Percentiles rank a stretch among this genome's conserved stretches.
Evolutionary conservation across 2,329 filamentous ascomycete genomes (phyloP).

Genomic region (Aspergillus sergii): DNA sequence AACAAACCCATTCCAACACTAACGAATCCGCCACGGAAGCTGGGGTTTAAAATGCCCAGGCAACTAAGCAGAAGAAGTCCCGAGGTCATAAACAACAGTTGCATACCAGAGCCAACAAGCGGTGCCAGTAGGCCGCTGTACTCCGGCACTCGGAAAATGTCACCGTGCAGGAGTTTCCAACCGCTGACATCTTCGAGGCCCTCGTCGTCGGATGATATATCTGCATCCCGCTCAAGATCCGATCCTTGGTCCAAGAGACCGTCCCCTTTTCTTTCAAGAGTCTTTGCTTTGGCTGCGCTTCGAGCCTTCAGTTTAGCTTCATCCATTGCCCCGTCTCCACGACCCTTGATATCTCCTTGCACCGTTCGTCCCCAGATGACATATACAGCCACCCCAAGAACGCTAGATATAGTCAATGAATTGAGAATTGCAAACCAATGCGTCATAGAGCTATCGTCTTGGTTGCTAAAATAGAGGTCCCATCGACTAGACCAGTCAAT

Average conservation of each 20-base stretch:
- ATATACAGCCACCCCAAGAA: slow-evolving; percentile 76
- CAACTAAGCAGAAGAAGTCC: slow-evolving; percentile 74
- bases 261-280: slow-evolving; percentile 58
- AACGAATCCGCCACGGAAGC: slow-evolving; percentile 86
- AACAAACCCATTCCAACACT: slow-evolving; percentile 83
- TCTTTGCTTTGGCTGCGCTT: slow-evolving; percentile 38
- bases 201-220: slow-evolving; percentile 69
- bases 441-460: slow-evolving; percentile 77
- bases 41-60: slow-evolving; percentile 78
- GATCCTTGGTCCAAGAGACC: slow-evolving; percentile 62
- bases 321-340: slow-evolving; percentile 67
- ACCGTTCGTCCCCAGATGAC: slow-evolving; percentile 81
- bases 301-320: slow-evolving; percentile 63
- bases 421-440: slow-evolving; percentile 91
- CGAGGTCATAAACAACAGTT: slow-evolving; percentile 78
- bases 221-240: slow-evolving; percentile 56
- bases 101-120: slow-evolving; percentile 81
- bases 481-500: slow-evolving; percentile 83
- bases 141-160: slow-evolving; percentile 76
- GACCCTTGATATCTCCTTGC: slow-evolving; percentile 74
- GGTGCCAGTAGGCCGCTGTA: slow-evolving; percentile 76
- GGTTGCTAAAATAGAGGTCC: slow-evolving; percentile 88
- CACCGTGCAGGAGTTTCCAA: slow-evolving; percentile 87
- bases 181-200: slow-evolving; percentile 77
- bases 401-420: slow-evolving; percentile 78